These are phyloP conservation scores for Ogataea wickerhamii DNA, from an alignment of 805 yeast species.

Conservation along the genomic window DNA sequence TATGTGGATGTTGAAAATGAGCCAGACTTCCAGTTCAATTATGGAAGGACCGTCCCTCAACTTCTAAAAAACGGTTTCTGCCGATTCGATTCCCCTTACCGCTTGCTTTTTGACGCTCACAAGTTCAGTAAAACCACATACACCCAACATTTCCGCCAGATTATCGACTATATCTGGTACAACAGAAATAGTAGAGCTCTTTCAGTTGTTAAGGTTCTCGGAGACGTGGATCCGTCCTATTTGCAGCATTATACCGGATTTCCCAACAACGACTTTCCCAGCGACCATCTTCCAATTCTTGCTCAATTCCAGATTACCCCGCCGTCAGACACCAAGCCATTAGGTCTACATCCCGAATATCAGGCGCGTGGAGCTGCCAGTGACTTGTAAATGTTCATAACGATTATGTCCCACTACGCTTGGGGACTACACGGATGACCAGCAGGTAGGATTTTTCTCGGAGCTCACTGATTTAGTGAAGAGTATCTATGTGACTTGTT, in stretches of 20 bases:
- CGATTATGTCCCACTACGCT: no score
- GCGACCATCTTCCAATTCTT: constrained; percentile 39
- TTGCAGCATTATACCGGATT: constrained; percentile 35
- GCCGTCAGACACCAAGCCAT: constrained; percentile 3
- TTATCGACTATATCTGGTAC: constrained; percentile 59
- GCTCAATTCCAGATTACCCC: constrained; percentile 19
- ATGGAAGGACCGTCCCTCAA: constrained; percentile 14
- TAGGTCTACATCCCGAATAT: no score
- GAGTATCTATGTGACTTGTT: no score
- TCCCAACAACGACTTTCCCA: constrained; percentile 58
- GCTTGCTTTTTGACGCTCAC: constrained; percentile 20
- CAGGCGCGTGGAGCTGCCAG: no score
- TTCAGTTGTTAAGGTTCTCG: constrained; percentile 42
- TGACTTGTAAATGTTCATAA: no score
- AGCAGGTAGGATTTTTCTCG: no score
- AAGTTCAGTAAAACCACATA: constrained; percentile 39
- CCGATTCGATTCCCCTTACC: constrained; percentile 28
- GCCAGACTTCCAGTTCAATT: constrained; percentile 20
- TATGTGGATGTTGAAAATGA: constrained; percentile 15
- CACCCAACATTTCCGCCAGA: constrained; percentile 46
- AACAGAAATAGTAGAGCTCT: constrained; percentile 35
- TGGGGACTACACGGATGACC: no score
- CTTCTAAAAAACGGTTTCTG: constrained; percentile 15
- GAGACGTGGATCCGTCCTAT: constrained; percentile 42
- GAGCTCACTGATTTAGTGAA: no score